Conservation (phyloP, 208 protist genomes). For the Leishmania lainsoni region DNA sequence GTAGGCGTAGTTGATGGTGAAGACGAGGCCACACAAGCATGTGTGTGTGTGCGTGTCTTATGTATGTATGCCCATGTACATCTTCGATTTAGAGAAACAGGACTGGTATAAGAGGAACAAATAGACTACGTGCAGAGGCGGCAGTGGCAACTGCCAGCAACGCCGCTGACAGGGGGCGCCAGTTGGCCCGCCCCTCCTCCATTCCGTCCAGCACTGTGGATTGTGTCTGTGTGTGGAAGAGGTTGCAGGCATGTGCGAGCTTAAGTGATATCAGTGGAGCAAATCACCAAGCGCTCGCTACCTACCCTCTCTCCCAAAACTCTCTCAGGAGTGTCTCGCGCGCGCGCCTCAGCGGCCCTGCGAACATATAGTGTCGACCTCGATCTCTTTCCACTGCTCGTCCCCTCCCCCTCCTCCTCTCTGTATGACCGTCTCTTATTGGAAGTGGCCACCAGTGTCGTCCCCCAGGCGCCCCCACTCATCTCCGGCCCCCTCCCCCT, state of each 20-base stretch:
- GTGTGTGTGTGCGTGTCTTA: constrained; percentile 7
- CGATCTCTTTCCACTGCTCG: neutral
- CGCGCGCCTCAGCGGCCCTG: neutral
- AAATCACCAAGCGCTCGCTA: neutral
- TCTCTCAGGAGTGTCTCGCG: neutral
- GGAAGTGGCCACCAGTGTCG: neutral
- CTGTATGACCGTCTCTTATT: neutral
- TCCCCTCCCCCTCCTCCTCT: neutral
- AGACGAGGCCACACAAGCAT: neutral
- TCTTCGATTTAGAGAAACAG: neutral
- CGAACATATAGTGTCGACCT: neutral
- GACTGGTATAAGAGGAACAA: neutral
- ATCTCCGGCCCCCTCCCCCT: neutral
- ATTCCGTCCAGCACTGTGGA: neutral
- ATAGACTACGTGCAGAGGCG: neutral
- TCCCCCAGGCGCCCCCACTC: neutral
- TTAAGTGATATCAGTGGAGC: neutral
- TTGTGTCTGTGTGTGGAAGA: neutral
- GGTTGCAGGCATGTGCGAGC: neutral
- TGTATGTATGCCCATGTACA: constrained; percentile 11
- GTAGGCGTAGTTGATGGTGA: neutral
- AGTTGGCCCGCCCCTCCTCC: neutral
- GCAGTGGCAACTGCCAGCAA: neutral
- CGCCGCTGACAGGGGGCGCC: neutral
- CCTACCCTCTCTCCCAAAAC: neutral